A percentile compares a stretch with the other conserved stretches of the same genome.
These are phyloP conservation scores for Dispira parvispora DNA, from an alignment of 192 early-diverging fungal genomes.

Conservation along the genomic window DNA sequence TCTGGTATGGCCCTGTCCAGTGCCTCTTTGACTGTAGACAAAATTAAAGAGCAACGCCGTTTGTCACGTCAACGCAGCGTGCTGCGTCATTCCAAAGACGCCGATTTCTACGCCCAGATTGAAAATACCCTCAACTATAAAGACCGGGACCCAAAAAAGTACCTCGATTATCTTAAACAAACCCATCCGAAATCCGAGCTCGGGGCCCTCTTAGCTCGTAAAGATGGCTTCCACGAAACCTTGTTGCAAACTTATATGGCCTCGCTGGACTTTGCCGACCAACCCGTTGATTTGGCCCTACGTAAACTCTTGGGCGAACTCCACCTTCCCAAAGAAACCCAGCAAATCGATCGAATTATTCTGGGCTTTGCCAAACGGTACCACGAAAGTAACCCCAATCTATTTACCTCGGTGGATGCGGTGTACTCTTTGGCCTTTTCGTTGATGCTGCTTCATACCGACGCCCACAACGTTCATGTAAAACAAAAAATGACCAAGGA, in stretches of 20 bases:
- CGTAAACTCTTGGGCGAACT: slow-evolving; percentile 55
- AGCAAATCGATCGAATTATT: slow-evolving; percentile 71
- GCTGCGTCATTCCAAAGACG: slow-evolving; percentile 5
- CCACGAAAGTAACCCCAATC: slow-evolving; percentile 42
- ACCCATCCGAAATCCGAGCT: slow-evolving; percentile 32
- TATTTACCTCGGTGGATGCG: slow-evolving; percentile 43
- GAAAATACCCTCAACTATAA: slow-evolving; percentile 9
- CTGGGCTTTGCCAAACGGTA: slow-evolving; percentile 57
- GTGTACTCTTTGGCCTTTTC: slow-evolving; percentile 67
- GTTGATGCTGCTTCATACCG: slow-evolving; percentile 67
- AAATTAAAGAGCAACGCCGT: slow-evolving; percentile 3
- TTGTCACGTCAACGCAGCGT: slow-evolving; percentile 7
- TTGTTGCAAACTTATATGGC: slow-evolving; percentile 39
- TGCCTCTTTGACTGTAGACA: slow-evolving; percentile 1
- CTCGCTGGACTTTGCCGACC: slow-evolving; percentile 39
- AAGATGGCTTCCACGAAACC: slow-evolving; percentile 32
- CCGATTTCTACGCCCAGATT: slow-evolving; percentile 10
- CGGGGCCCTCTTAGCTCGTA: slow-evolving; percentile 34
- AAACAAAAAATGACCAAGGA: slow-evolving; percentile 67
- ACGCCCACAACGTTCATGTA: slow-evolving; percentile 70
- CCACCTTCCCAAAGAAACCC: slow-evolving; percentile 59
- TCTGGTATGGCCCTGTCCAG: background rate
- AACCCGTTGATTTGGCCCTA: slow-evolving; percentile 48
- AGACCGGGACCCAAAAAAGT: slow-evolving; percentile 23
- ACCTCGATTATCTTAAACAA: slow-evolving; percentile 25